Conservation (phyloP, 192 early-diverging fungal species). For the Backusella australiensis region DNA sequence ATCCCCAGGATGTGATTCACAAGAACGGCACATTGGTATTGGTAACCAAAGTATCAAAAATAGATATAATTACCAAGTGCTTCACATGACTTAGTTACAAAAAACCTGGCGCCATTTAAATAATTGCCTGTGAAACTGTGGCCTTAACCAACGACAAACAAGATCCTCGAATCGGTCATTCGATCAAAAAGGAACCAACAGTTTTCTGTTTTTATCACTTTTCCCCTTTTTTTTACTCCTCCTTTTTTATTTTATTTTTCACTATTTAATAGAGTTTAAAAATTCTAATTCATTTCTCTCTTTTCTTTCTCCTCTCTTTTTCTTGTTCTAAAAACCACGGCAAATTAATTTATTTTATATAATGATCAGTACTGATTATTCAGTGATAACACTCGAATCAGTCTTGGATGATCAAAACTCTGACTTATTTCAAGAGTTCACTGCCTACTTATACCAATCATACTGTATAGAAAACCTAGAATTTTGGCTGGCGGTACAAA, state of each 20-base stretch:
- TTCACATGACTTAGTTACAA: neutral
- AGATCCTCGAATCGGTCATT: neutral
- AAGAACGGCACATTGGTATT: neutral
- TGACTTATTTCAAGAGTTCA: constrained; percentile 12
- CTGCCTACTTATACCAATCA: constrained; percentile 24
- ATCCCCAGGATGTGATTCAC: neutral
- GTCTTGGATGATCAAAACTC: constrained; percentile 11
- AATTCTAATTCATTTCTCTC: neutral
- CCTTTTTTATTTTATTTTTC: neutral
- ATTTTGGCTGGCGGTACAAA: constrained; percentile 36
- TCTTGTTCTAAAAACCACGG: neutral
- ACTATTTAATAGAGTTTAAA: constrained; percentile 3
- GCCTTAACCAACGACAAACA: neutral
- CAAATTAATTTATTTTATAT: neutral
- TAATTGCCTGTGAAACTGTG: neutral
- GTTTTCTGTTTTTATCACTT: constrained; percentile 1
- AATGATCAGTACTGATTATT: neutral
- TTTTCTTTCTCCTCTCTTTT: neutral
- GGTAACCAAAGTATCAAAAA: neutral
- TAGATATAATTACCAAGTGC: neutral
- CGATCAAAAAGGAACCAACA: neutral
- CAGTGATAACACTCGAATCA: constrained; percentile 7
- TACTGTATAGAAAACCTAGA: constrained; percentile 40
- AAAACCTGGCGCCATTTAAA: neutral
- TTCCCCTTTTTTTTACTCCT: neutral